Evolutionary conservation across 331 rosid species (phyloP).

Genomic region (Spiraea crenata): DNA sequence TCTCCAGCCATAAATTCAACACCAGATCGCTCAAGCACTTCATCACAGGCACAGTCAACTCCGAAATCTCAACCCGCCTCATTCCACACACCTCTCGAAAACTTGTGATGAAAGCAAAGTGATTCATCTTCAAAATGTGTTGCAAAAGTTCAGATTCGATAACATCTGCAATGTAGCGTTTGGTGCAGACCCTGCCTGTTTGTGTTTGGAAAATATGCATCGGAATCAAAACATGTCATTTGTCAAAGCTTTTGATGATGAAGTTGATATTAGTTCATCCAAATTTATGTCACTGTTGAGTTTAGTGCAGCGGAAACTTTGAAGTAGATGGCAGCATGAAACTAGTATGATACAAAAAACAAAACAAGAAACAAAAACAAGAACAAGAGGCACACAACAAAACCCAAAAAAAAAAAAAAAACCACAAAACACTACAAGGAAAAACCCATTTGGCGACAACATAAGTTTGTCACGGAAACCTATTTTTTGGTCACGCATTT

Average conservation of each 20-base stretch:
- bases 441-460: no score
- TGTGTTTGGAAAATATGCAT: not conserved
- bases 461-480: no score
- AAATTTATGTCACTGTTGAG: conserved; percentile 15
- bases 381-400: no score
- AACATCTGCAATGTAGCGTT: conserved; percentile 29
- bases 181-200: conserved; percentile 25
- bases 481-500: no score
- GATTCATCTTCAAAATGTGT: conserved; percentile 29
- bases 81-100: conserved; percentile 13
- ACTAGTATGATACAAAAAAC: no score
- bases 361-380: no score
- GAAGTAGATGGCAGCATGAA: no score
- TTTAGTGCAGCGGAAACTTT: no score
- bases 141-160: conserved; percentile 25
- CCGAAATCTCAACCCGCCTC: conserved; percentile 20
- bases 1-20: conserved; percentile 38
- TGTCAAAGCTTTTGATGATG: conserved; percentile 23
- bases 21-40: conserved; percentile 35
- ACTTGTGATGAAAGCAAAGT: not conserved
- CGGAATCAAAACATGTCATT: not conserved
- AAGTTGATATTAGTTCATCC: conserved; percentile 3
- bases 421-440: no score
- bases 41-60: conserved; percentile 20
- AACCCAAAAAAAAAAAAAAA: no score